Percentiles rank a stretch among this genome's conserved stretches.
These are phyloP conservation scores for Neocatenulostroma microsporum DNA, from an alignment of 2,329 filamentous ascomycete species.

Conservation along the genomic window DNA sequence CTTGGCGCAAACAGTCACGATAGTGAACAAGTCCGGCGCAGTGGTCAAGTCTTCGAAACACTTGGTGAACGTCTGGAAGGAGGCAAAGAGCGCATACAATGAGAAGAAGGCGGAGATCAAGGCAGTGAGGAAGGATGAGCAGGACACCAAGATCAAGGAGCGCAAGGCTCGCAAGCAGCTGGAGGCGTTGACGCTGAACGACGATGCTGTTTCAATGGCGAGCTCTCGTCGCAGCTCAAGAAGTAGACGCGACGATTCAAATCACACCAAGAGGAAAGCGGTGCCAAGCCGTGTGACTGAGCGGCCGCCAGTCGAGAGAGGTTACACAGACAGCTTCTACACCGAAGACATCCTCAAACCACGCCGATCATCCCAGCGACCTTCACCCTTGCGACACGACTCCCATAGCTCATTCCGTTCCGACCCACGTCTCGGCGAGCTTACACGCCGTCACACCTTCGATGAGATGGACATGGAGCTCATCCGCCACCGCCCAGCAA, in stretches of 20 bases:
- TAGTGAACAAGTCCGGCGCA: conserved; percentile 86
- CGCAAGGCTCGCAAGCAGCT: conserved; percentile 53
- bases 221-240: conserved; percentile 19
- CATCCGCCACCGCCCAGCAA: conserved; percentile 4
- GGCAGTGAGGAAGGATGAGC: conserved; percentile 56
- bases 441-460: conserved; percentile 39
- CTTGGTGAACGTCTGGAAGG: conserved; percentile 81
- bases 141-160: conserved; percentile 37
- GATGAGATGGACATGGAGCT: conserved; percentile 17
- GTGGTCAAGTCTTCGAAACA: conserved; percentile 88
- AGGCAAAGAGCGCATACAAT: conserved; percentile 78
- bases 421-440: conserved; percentile 31
- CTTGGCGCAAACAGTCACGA: conserved; percentile 68
- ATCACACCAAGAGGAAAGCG: conserved; percentile 18
- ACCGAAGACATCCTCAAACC: conserved; percentile 29
- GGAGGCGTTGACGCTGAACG: conserved; percentile 41
- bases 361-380: conserved; percentile 14
- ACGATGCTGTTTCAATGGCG: conserved; percentile 31
- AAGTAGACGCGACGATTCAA: conserved; percentile 19
- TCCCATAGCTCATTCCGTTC: conserved; percentile 10
- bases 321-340: conserved; percentile 40
- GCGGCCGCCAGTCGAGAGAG: conserved; percentile 36
- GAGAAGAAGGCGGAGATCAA: conserved; percentile 79
- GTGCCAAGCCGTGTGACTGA: conserved; percentile 14
- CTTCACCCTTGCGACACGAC: conserved; percentile 26